Evolutionary conservation across 768 basidiomycete species (phyloP), one percentile per base, ranked within the genome.

Genomic region (Rhizopogon vesiculosus): DNA sequence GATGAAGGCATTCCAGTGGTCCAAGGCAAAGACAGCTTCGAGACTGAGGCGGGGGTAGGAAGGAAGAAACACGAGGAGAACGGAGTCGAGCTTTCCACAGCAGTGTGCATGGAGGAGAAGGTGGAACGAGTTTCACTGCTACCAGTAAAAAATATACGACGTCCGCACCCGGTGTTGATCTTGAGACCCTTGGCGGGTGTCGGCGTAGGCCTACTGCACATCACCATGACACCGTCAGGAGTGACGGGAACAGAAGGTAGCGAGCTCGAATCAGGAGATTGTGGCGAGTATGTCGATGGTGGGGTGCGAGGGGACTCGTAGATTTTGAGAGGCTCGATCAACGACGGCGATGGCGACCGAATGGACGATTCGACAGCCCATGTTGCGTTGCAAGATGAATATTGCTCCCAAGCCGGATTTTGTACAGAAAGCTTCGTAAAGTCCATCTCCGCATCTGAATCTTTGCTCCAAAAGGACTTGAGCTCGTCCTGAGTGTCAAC

Each of bases 31-130:
- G 73, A 74, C 29, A 67, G 60, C 61, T 70, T 72, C 18, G 76
- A 73, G 15, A 70, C 57, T 16, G 76, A 75, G 39, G 72, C 66
- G 2, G 79, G 74, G 39, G 76, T 78, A 53, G 74, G 72, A 53
- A 83, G 69, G 61, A 78, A 83, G 60, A 80, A 84, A 53, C 80
- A 78, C 1, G 83, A 83, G 16, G 80, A 77, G 61, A 81, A 83
- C 12, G 78, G 76, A 53, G 80, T 83, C 54, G 80, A 78, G 35
- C 64, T 66, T 68, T 89, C 87, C 46, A 87, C 81, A 40, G 87
- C 87, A 18, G 87, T 89, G 56, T 86, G 86, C 86, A 89, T 87
- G 28, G 86, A 86, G 33, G 85, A 84, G 16, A 75, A 72, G 0
- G 73, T 74, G 28, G 74, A 73, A 50, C 66, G 65, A 39, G 80